Conservation (phyloP, 2,329 filamentous ascomycete species). For the Dothiorella sarmentorum region DNA sequence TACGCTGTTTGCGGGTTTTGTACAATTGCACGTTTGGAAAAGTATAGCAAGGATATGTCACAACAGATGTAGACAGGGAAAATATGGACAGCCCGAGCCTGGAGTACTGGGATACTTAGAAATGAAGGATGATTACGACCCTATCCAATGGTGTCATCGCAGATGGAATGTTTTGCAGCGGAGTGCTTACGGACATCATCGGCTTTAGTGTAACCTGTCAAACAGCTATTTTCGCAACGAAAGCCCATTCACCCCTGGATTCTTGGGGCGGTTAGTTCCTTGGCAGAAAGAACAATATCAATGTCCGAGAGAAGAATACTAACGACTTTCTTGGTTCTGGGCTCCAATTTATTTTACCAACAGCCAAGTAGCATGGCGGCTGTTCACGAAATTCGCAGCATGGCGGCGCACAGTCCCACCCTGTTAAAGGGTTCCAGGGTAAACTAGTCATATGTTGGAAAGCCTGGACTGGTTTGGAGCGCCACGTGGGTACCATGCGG, state of each 20-base stretch:
- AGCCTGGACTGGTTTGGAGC: not conserved
- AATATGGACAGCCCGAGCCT: not conserved
- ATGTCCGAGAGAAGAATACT: not conserved
- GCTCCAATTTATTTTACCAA: no score
- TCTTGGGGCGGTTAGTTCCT: not conserved
- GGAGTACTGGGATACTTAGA: not conserved
- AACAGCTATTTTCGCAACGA: no score
- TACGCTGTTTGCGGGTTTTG: not conserved
- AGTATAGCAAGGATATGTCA: conserved; percentile 1
- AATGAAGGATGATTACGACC: not conserved
- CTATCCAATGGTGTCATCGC: no score
- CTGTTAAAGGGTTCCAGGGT: no score
- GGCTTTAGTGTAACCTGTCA: not conserved
- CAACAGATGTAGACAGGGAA: not conserved
- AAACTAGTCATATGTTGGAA: not conserved
- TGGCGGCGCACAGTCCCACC: no score
- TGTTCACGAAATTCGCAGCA: no score
- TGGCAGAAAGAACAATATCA: not conserved
- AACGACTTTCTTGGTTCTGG: not conserved
- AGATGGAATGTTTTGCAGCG: not conserved
- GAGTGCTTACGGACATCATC: not conserved
- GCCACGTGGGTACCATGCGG: not conserved
- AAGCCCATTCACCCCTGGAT: not conserved
- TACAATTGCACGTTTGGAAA: not conserved
- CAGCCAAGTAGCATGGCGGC: no score